phyloP scores from a whole-genome alignment of 2,329 filamentous ascomycete species.

The Penicillium brasilianum region DNA sequence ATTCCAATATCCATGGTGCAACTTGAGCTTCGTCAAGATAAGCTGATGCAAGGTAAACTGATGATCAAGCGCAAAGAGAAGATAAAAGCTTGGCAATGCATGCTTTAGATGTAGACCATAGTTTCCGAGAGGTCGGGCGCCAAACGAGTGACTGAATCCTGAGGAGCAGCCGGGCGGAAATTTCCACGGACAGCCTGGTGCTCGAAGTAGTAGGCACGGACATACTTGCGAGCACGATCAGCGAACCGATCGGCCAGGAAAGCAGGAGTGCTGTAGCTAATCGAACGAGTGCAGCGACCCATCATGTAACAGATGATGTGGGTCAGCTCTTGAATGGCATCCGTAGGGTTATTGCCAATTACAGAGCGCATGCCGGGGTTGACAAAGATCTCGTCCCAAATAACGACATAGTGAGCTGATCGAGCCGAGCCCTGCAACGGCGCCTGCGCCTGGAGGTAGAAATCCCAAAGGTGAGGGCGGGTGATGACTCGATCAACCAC shows the following conservation, averaged over 20 bases:
- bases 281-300: conserved; percentile 32
- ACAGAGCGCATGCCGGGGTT: background rate
- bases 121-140: background rate
- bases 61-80: background rate
- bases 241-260: conserved; percentile 32
- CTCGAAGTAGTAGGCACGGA: conserved; percentile 17
- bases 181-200: background rate
- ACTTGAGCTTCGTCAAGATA: background rate
- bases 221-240: conserved; percentile 30
- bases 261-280: conserved; percentile 32
- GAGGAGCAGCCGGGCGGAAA: background rate
- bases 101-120: conserved; percentile 27
- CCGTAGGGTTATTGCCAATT: conserved; percentile 11
- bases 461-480: conserved; percentile 74
- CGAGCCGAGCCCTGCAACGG: conserved; percentile 81
- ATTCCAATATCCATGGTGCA: background rate
- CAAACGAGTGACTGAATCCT: background rate
- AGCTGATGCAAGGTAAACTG: background rate
- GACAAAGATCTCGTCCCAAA: conserved; percentile 68
- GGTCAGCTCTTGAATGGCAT: conserved; percentile 26
- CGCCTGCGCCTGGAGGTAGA: conserved; percentile 79
- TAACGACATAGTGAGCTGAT: conserved; percentile 78
- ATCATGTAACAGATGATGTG: conserved; percentile 34
- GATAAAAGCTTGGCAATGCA: background rate
- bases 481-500: conserved; percentile 83